These are phyloP conservation scores for Gyrodon lividus DNA, from an alignment of 768 basidiomycete genomes.

Conservation along the genomic window DNA sequence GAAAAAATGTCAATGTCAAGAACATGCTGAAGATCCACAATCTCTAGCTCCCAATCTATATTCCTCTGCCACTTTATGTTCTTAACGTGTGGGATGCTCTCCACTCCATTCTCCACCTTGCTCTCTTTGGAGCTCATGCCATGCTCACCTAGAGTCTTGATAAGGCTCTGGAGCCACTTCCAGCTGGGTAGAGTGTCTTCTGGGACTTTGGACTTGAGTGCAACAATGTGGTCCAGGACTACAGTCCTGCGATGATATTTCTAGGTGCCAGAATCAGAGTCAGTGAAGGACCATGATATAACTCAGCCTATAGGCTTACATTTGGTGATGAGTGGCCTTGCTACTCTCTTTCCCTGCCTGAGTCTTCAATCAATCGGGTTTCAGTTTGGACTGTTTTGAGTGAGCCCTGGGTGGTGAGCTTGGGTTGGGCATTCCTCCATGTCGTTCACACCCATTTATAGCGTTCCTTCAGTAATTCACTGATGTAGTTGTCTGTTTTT, in stretches of 20 bases:
- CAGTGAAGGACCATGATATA: background rate
- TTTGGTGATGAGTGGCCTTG: background rate
- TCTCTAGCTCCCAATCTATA: conserved; percentile 5
- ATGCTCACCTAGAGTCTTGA: background rate
- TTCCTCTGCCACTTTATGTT: background rate
- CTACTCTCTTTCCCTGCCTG: background rate
- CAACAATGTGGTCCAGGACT: background rate
- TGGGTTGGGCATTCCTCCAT: background rate
- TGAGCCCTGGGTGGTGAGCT: background rate
- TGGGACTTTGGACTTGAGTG: background rate
- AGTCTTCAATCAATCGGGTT: background rate
- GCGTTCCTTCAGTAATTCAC: background rate
- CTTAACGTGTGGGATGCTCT: background rate
- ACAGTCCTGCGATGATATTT: background rate
- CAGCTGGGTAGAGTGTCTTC: background rate
- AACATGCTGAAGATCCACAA: background rate
- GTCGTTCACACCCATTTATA: conserved; percentile 1
- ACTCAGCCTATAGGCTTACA: background rate
- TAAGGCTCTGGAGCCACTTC: background rate
- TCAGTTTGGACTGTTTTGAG: background rate
- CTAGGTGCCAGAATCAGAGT: background rate
- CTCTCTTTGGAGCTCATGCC: conserved; percentile 1
- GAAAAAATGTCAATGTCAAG: conserved; percentile 6
- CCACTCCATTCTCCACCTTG: background rate
- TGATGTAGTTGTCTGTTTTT: background rate